A percentile compares a stretch with the other conserved stretches of the same genome.
Evolutionary conservation across 225 moss, liverwort and hornwort species (phyloP).

Genomic region (Pleurozium schreberi): DNA sequence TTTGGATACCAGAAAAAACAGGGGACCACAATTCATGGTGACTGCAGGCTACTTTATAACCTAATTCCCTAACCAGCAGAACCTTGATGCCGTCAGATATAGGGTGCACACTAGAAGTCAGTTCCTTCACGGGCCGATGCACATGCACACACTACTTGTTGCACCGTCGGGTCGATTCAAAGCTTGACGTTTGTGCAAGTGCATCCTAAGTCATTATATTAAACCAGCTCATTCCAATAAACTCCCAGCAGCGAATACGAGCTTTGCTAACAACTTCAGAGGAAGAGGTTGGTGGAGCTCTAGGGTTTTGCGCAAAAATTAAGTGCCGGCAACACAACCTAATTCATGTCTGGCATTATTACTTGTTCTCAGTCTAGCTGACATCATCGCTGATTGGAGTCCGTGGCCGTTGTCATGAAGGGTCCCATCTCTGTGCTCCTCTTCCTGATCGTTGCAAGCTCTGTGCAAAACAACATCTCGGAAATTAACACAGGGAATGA

Average conservation of each 20-base stretch:
- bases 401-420: background rate
- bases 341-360: conserved; percentile 20
- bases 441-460: conserved; percentile 3
- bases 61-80: conserved; percentile 18
- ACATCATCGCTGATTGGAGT: background rate
- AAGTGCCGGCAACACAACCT: conserved; percentile 29
- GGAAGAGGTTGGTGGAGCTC: background rate
- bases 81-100: conserved; percentile 11
- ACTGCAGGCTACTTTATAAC: conserved; percentile 19
- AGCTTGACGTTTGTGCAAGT: conserved; percentile 10
- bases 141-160: background rate
- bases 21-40: background rate
- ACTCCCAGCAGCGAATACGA: conserved; percentile 1
- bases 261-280: conserved; percentile 1
- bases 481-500: background rate
- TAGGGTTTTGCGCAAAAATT: conserved; percentile 24
- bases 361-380: conserved; percentile 25
- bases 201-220: conserved; percentile 6
- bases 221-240: conserved; percentile 18
- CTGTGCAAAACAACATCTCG: background rate
- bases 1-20: background rate
- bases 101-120: conserved; percentile 1
- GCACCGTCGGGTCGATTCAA: conserved; percentile 5
- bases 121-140: background rate
- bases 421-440: background rate